Conservation (phyloP, 2,329 filamentous ascomycete genomes). For the Neonectria faginata region DNA sequence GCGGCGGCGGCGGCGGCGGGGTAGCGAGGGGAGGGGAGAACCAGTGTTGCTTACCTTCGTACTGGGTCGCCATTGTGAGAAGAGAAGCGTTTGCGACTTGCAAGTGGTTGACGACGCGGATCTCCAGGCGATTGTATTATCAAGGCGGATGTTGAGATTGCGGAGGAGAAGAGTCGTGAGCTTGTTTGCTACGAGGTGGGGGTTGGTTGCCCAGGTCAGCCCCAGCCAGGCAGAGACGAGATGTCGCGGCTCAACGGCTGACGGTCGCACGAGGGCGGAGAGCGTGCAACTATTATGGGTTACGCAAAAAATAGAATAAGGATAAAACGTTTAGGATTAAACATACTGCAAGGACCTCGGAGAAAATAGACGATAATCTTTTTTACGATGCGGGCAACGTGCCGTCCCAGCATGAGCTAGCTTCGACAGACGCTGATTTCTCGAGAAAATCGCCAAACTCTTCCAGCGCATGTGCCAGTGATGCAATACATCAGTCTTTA, state of each 20-base stretch:
- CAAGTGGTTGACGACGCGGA: not conserved
- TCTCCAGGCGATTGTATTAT: not conserved
- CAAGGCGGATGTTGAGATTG: not conserved
- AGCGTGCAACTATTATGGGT: no score
- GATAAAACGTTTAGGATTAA: no score
- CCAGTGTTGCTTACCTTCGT: conserved; percentile 61
- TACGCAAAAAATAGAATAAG: no score
- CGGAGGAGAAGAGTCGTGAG: not conserved
- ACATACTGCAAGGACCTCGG: no score
- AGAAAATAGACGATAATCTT: no score
- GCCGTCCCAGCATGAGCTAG: no score
- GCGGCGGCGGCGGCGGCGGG: conserved; percentile 17
- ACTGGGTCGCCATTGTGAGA: conserved; percentile 65
- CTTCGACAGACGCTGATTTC: no score
- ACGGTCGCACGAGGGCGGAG: not conserved
- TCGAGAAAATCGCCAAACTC: no score
- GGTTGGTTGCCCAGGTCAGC: conserved; percentile 8
- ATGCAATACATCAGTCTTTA: no score
- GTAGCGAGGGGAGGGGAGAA: conserved; percentile 22
- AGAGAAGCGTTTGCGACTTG: conserved; percentile 10
- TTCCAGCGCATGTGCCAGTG: no score
- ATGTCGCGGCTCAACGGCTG: conserved; percentile 14
- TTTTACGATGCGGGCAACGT: no score
- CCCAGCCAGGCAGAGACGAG: conserved; percentile 22
- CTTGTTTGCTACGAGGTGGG: not conserved